Base-by-base conservation (phyloP, 805 yeast species). In the Saccharomycopsis selenospora region DNA sequence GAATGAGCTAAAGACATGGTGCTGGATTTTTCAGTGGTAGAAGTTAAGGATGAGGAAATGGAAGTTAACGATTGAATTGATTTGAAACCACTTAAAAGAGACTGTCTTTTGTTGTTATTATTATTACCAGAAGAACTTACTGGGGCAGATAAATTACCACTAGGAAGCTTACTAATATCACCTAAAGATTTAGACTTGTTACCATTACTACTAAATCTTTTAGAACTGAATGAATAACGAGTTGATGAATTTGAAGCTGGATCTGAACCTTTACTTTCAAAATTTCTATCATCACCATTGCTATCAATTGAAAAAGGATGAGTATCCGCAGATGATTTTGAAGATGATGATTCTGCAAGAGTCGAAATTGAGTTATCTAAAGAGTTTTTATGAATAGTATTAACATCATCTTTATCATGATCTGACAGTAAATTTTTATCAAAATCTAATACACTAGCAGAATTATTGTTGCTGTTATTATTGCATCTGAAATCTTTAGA, bases 51-150 rank as follows among this genome's bases (percentile, higher is more conserved):
- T 18, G 45, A 41, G n/a, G 49, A 17, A 14, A 46, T 25, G 14
- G 50, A 47, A 25, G 50, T 42, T 10, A 43, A 42, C 11, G 46
- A 42, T n/a, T 43, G 50, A 14, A 43, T 36, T 20, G 50, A 42
- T 27, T 38, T 47, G 25, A 45, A 24, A 4, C 48, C 43, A 29
- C 27, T 41, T 11, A 41, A 14, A 24, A 41, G 14, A 3, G 45
- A 14, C 45, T 27, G 11, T 14, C 42, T 20, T 36, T 24, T 41
- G 13, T 33, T 7, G 4, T 20, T n/a, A n/a, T n/a, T n/a, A n/a
- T n/a, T n/a, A n/a, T n/a, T n/a, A n/a, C n/a, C n/a, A n/a, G n/a
- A n/a, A n/a, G n/a, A n/a, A n/a, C n/a, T n/a, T n/a, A n/a, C 38
- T 11, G 29, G 10, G 38, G 38, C 38, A 6, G 10, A n/a, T n/a